Conservation (phyloP, 352 stramenopile species). For the Phytopythium ostracodes region DNA sequence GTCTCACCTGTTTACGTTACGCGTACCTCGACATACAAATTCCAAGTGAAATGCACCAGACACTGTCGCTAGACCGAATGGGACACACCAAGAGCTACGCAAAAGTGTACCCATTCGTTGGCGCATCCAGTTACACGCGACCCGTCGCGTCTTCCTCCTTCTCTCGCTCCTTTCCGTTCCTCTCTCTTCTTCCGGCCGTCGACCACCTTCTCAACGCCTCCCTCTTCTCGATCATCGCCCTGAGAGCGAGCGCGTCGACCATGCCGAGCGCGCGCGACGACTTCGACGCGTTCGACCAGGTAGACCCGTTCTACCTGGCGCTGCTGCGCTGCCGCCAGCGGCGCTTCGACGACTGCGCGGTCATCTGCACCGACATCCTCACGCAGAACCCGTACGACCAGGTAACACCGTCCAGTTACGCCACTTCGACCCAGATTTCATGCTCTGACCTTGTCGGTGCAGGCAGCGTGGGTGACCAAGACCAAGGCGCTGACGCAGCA, state of each 20-base stretch:
- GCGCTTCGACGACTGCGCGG: constrained; percentile 76
- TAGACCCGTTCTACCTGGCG: constrained; percentile 89
- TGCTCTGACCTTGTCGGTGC: background rate
- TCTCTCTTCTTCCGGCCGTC: no score
- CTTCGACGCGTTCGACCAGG: constrained; percentile 46
- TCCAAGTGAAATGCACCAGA: background rate
- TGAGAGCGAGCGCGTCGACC: constrained; percentile 1
- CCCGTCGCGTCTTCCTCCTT: constrained; percentile 8
- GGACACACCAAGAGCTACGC: background rate
- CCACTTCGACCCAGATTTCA: background rate
- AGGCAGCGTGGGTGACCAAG: constrained; percentile 90
- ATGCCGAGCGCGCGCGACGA: constrained; percentile 14
- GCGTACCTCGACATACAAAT: constrained; percentile 1
- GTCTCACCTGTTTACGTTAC: background rate
- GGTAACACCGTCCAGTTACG: constrained; percentile 11
- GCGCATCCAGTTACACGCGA: constrained; percentile 2
- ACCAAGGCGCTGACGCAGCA: constrained; percentile 84
- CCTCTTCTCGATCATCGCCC: background rate
- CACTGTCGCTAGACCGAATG: background rate
- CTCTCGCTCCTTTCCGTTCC: background rate
- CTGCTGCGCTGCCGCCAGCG: constrained; percentile 71
- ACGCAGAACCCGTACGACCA: constrained; percentile 85
- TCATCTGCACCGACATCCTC: constrained; percentile 83
- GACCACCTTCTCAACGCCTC: background rate
- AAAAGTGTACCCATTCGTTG: constrained; percentile 3